phyloP scores from a whole-genome alignment of 225 moss, liverwort and hornwort species.

The Antitrichia curtipendula region DNA sequence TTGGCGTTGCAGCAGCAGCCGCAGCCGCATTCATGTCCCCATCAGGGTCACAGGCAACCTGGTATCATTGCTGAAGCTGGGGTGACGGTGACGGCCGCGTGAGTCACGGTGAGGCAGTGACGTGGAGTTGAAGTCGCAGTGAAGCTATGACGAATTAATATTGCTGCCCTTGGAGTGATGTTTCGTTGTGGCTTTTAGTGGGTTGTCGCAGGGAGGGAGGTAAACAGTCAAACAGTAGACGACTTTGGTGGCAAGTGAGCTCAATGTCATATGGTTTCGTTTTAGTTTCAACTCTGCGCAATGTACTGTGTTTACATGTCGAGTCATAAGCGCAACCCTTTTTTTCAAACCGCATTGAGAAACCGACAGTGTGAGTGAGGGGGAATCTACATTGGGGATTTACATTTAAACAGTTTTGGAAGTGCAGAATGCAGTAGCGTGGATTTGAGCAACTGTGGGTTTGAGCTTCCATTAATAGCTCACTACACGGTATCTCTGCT shows the following conservation, averaged over 20 bases:
- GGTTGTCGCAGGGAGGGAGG: background rate
- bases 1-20: background rate
- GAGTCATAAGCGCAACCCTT: too few relatives aligned
- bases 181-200: background rate
- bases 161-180: background rate
- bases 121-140: background rate
- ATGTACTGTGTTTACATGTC: background rate
- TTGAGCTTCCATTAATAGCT: background rate
- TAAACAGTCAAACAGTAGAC: background rate
- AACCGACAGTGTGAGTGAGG: too few relatives aligned
- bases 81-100: background rate
- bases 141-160: background rate
- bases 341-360: background rate
- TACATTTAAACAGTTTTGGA: background rate
- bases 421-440: background rate
- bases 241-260: background rate
- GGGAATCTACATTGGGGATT: background rate
- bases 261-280: background rate
- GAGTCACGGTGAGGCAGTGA: background rate
- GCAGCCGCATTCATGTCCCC: background rate
- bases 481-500: background rate
- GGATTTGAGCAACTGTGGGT: background rate
- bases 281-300: background rate
- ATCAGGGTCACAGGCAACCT: background rate
- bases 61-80: background rate